Base-by-base conservation (phyloP, 2,329 filamentous ascomycete species). In the Stachybotrys elegans region DNA sequence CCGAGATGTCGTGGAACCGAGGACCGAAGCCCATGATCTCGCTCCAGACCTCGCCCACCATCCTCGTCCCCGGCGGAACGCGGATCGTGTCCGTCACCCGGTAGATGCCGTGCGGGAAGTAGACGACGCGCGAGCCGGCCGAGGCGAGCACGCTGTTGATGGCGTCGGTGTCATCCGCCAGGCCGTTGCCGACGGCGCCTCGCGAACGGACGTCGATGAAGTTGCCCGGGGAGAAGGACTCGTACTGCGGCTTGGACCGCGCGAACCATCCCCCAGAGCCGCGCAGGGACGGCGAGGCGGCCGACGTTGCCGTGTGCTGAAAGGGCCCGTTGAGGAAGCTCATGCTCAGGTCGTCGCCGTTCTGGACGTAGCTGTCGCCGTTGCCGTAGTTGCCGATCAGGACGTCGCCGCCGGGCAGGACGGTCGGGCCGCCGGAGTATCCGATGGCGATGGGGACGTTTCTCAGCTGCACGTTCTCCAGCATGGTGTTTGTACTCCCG, bases 31-130 rank as follows among this genome's bases (percentile, higher is more conserved):
- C 91, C 76, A 96, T 85, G 63, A 97, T 85, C 49, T 95, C 70
- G 3, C 91, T 85, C 88, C 88, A 95, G 60, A 94, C 83, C 68
- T 96, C 90, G 56, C 92, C 92, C 7, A 87, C 88, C 60, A 97
- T 91, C 68, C 83, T 86, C 70, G 92, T 82, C 58, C 89, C 78
- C 71, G 85, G 86, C 45, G 86, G 86, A 7, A 91, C 75, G 52
- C 78, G 76, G 61, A 91, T 69, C 1, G 86, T 91, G 53, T 79
- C 73, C 34, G 78, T 82, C 52, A 91, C 70, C 43, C 86, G 63
- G 61, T 91, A 89, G 40, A 83, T 77, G 43, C 87, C 87, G 56
- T 85, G 82, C 57, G 88, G 84, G 52, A 92, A 84, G 67, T 83
- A 91, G 46, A 88, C 75, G 49, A 92, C 75, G 51, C 80, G 80